Percentiles rank a stretch among this genome's conserved stretches.
phyloP scores from a whole-genome alignment of 208 protist species.

The Porcisia deanei region DNA sequence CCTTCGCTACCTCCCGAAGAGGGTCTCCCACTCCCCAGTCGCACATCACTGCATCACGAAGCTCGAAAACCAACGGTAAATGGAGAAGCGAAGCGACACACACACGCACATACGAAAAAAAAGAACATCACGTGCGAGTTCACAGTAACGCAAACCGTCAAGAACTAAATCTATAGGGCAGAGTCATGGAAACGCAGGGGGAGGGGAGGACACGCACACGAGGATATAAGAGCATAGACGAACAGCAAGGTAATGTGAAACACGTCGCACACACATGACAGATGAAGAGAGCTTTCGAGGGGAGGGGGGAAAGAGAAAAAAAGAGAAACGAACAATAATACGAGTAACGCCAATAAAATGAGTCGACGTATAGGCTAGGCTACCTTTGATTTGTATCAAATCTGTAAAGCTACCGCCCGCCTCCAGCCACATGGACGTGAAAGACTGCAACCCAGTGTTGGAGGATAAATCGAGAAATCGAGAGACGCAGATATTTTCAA shows the following conservation, averaged over 20 bases:
- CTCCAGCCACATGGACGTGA: background rate
- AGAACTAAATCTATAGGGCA: no score
- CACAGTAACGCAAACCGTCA: no score
- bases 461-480: background rate
- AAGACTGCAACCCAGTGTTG: background rate
- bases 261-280: background rate
- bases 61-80: background rate
- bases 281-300: no score
- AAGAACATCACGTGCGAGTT: background rate
- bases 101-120: background rate
- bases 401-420: no score
- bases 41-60: background rate
- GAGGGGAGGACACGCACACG: background rate
- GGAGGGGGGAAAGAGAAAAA: no score
- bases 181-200: no score
- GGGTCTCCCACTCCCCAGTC: background rate
- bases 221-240: background rate
- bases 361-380: no score
- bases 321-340: no score
- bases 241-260: background rate
- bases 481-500: background rate
- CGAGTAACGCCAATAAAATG: no score
- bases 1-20: background rate
- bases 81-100: background rate
- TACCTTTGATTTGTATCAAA: no score